phyloP scores from a whole-genome alignment of 169 alveolate genomes.

The Hepatocystis sp. region DNA sequence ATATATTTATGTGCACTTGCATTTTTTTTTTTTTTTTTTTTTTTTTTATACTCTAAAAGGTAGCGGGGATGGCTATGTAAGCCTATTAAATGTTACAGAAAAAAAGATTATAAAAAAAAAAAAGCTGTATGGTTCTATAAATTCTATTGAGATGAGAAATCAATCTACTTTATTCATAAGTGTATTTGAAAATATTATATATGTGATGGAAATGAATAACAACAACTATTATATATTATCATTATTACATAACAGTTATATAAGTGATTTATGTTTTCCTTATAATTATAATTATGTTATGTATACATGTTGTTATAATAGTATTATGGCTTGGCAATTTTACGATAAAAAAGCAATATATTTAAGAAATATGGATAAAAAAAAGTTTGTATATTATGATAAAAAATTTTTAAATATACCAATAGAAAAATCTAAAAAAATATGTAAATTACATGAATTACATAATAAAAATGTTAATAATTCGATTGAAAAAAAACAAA shows the following conservation, averaged over 20 bases:
- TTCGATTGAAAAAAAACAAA: conserved; percentile 9
- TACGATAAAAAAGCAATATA: conserved; percentile 56
- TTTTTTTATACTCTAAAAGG: conserved; percentile 13
- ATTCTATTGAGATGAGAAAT: conserved; percentile 73
- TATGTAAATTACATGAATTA: conserved; percentile 24
- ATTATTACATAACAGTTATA: conserved; percentile 31
- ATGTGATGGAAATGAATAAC: conserved; percentile 51
- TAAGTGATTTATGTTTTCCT: conserved; percentile 59
- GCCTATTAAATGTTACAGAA: conserved; percentile 46
- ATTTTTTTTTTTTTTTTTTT: background rate
- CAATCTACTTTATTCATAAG: conserved; percentile 40
- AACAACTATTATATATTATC: conserved; percentile 26
- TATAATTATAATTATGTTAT: conserved; percentile 28
- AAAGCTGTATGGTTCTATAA: conserved; percentile 46
- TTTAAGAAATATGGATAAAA: conserved; percentile 49
- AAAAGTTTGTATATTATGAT: conserved; percentile 57
- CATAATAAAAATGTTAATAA: conserved; percentile 3
- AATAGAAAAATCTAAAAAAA: conserved; percentile 26
- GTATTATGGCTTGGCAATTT: conserved; percentile 68
- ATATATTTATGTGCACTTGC: background rate
- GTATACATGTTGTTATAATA: conserved; percentile 72
- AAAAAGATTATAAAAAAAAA: conserved; percentile 39
- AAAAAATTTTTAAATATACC: conserved; percentile 46
- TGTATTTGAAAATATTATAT: conserved; percentile 47
- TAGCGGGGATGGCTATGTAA: conserved; percentile 68